These are phyloP conservation scores for Kazachstania psychrophila DNA, from an alignment of 805 yeast species.

Conservation along the genomic window DNA sequence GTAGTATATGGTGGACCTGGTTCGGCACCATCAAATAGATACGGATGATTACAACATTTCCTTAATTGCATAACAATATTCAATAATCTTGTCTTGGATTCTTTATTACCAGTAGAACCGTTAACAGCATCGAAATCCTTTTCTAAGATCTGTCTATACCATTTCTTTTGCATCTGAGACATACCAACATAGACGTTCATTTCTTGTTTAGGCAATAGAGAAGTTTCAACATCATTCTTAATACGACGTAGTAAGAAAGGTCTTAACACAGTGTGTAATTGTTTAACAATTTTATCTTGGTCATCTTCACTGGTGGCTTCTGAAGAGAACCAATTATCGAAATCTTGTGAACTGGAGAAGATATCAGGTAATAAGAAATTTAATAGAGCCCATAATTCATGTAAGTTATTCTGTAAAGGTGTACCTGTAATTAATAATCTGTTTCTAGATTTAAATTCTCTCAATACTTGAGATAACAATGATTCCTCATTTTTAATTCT, in stretches of 20 bases:
- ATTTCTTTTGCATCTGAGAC: conserved; percentile 66
- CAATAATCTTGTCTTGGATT: conserved; percentile 63
- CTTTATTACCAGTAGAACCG: conserved; percentile 65
- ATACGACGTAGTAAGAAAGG: conserved; percentile 72
- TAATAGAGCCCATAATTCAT: conserved; percentile 74
- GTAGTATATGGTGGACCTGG: conserved; percentile 86
- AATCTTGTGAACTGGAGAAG: conserved; percentile 63
- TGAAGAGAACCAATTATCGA: conserved; percentile 64
- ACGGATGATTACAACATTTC: conserved; percentile 81
- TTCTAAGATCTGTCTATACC: conserved; percentile 71
- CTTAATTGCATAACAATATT: conserved; percentile 80
- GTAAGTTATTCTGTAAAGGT: conserved; percentile 70
- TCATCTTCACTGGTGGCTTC: conserved; percentile 31
- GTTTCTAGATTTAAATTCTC: conserved; percentile 62
- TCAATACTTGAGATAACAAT: conserved; percentile 59
- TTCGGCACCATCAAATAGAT: conserved; percentile 78
- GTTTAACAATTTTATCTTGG: conserved; percentile 50
- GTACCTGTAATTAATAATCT: conserved; percentile 75
- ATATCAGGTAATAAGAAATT: conserved; percentile 74
- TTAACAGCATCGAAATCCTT: conserved; percentile 79
- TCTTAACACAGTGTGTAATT: conserved; percentile 63
- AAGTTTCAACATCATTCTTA: conserved; percentile 70
- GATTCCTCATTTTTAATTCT: conserved; percentile 73
- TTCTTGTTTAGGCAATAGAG: conserved; percentile 67
- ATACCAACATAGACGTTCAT: conserved; percentile 65